These are phyloP conservation scores for Cercospora sesami DNA, from an alignment of 2,329 filamentous ascomycete species.

Conservation along the genomic window DNA sequence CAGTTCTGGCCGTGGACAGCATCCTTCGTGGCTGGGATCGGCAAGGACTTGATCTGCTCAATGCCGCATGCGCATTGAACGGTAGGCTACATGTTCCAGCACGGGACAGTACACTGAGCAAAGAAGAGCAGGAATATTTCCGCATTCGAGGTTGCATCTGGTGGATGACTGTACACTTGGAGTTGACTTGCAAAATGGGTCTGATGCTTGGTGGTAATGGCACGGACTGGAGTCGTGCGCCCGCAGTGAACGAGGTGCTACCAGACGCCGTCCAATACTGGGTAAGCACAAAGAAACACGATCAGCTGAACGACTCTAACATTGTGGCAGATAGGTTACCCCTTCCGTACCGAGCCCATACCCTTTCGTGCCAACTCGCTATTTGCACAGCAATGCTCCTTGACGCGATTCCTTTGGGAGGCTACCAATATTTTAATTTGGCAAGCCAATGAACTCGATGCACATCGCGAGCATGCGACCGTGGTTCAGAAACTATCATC, in stretches of 20 bases:
- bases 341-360: slow-evolving; percentile 5
- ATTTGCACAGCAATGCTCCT: slow-evolving; percentile 6
- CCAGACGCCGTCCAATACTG: slow-evolving; percentile 5
- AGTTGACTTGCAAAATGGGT: slow-evolving; percentile 12
- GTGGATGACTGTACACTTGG: slow-evolving; percentile 14
- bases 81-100: background rate
- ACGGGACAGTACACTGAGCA: background rate
- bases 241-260: background rate
- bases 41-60: slow-evolving; percentile 1
- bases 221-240: slow-evolving; percentile 3
- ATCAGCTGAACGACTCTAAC: background rate
- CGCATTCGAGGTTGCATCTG: slow-evolving; percentile 5
- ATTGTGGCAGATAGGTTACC: slow-evolving; percentile 5
- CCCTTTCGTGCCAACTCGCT: background rate
- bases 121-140: background rate
- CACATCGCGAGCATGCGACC: background rate
- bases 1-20: slow-evolving; percentile 5
- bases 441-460: slow-evolving; percentile 6
- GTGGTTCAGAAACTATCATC: background rate
- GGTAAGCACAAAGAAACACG: background rate
- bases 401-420: slow-evolving; percentile 7
- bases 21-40: slow-evolving; percentile 8
- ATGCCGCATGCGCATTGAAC: slow-evolving; percentile 4
- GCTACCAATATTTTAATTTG: slow-evolving; percentile 13
- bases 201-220: slow-evolving; percentile 6